phyloP scores from a whole-genome alignment of 768 basidiomycete genomes.

The Pholiota microspora region DNA sequence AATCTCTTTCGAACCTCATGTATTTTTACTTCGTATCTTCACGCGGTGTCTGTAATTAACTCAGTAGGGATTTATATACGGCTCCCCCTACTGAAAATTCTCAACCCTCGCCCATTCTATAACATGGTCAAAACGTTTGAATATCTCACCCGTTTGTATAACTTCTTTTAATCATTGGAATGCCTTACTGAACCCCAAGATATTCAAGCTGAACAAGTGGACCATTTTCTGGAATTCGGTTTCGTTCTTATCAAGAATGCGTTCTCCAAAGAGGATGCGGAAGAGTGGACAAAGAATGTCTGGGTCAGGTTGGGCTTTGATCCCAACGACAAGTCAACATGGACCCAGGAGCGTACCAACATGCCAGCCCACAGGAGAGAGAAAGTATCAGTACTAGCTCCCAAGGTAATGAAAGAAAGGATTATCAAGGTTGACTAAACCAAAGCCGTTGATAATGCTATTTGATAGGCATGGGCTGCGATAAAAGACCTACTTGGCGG shows the following conservation, averaged over 20 bases:
- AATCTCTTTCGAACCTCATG: neutral
- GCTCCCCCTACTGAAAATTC: neutral
- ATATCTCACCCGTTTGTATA: slow-evolving; percentile 33
- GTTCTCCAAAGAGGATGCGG: slow-evolving; percentile 50
- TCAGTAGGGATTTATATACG: too few relatives aligned
- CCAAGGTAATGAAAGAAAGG: slow-evolving; percentile 53
- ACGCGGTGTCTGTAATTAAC: slow-evolving; percentile 1
- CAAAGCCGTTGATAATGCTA: neutral
- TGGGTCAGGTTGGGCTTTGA: slow-evolving; percentile 54
- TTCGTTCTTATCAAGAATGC: slow-evolving; percentile 52
- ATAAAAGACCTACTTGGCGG: slow-evolving; percentile 62
- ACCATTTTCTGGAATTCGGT: slow-evolving; percentile 55
- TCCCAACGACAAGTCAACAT: slow-evolving; percentile 53
- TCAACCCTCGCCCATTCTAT: slow-evolving; percentile 9
- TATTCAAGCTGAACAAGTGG: slow-evolving; percentile 41
- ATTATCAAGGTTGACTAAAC: slow-evolving; percentile 39
- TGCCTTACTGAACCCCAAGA: neutral
- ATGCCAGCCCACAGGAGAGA: slow-evolving; percentile 53
- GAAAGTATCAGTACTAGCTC: slow-evolving; percentile 46
- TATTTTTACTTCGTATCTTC: slow-evolving; percentile 3
- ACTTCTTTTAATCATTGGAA: too few relatives aligned
- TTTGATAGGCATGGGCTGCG: slow-evolving; percentile 50
- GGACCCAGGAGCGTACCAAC: slow-evolving; percentile 50
- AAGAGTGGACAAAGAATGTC: slow-evolving; percentile 46
- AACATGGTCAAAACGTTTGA: slow-evolving; percentile 32